phyloP scores from a whole-genome alignment of 164 flowering plant genomes.

The Aristolochia fimbriata region DNA sequence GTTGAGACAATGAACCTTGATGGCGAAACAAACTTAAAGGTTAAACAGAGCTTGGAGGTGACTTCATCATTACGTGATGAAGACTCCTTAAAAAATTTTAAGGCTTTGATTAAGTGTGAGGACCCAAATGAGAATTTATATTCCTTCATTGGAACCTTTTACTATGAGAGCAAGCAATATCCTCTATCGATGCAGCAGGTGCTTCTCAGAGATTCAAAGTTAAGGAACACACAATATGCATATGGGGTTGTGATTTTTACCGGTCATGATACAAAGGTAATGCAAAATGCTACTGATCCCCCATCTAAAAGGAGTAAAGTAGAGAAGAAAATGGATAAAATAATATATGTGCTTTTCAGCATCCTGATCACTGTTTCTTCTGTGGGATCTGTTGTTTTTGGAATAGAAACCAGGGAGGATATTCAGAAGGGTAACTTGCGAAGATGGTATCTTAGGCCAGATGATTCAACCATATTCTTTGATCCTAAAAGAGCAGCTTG shows the following conservation, averaged over 20 bases:
- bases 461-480: conserved; percentile 37
- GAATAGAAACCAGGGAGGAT: conserved; percentile 47
- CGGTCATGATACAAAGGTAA: conserved; percentile 88
- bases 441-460: conserved; percentile 88
- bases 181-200: conserved; percentile 67
- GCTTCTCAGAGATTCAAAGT: conserved; percentile 82
- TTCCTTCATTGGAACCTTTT: conserved; percentile 62
- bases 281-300: conserved; percentile 79
- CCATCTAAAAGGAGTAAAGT: conserved; percentile 85
- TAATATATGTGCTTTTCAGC: conserved; percentile 62
- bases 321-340: conserved; percentile 77
- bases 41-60: conserved; percentile 57
- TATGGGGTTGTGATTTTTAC: conserved; percentile 79
- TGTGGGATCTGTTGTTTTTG: conserved; percentile 62
- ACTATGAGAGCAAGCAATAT: conserved; percentile 24
- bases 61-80: conserved; percentile 44
- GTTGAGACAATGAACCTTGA: conserved; percentile 90
- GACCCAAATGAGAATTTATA: conserved; percentile 87
- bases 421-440: conserved; percentile 25
- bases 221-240: conserved; percentile 61
- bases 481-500: conserved; percentile 54
- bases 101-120: conserved; percentile 66
- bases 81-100: conserved; percentile 33
- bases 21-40: conserved; percentile 81
- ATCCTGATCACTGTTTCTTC: conserved; percentile 45